A percentile compares a stretch with the other conserved stretches of the same genome.
phyloP scores from a whole-genome alignment of 768 basidiomycete species.

The Lactarius psammicola region DNA sequence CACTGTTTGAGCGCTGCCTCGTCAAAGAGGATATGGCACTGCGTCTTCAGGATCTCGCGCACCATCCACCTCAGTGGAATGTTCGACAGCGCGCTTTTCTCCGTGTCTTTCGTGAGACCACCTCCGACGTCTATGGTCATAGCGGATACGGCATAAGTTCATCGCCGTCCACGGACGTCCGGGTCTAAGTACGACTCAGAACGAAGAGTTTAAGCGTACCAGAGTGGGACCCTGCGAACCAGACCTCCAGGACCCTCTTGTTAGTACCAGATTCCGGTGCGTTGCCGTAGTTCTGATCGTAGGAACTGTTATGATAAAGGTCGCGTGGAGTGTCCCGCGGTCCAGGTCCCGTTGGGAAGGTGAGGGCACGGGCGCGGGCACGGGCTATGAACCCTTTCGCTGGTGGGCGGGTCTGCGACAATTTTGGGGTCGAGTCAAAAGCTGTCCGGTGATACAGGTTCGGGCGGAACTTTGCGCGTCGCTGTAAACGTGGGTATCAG shows the following conservation, averaged over 20 bases:
- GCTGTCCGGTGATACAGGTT: constrained; percentile 58
- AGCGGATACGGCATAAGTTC: background rate
- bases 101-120: constrained; percentile 13
- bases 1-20: constrained; percentile 13
- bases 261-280: no score
- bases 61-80: constrained; percentile 27
- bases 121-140: constrained; percentile 26
- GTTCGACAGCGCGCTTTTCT: constrained; percentile 19
- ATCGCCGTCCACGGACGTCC: no score
- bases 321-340: no score
- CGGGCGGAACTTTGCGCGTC: constrained; percentile 60
- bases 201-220: no score
- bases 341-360: no score
- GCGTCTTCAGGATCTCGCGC: constrained; percentile 22
- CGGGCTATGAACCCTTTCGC: background rate
- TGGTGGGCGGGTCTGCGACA: constrained; percentile 33
- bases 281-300: no score
- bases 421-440: background rate
- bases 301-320: no score
- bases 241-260: no score
- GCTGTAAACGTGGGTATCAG: constrained; percentile 39
- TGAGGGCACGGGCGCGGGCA: no score
- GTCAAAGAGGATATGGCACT: constrained; percentile 19
- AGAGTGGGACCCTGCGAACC: no score
- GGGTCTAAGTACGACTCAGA: background rate